Evolutionary conservation across 768 basidiomycete species (phyloP), one percentile per base, ranked within the genome.

Genomic region (Kwoniella pini): DNA sequence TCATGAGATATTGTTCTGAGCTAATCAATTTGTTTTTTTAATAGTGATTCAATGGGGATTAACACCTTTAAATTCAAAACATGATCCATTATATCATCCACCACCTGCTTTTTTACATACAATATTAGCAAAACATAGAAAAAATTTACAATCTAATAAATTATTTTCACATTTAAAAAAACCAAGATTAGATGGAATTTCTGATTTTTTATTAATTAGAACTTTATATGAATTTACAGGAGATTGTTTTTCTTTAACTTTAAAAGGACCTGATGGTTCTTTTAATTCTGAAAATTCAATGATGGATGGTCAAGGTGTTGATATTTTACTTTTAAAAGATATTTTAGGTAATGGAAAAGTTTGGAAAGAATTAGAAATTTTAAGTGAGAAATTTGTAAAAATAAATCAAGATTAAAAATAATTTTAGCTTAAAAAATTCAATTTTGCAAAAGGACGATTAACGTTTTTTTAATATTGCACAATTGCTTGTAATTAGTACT

Each of bases 121-220:
- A 27, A 80, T 80, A 63, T 69, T 80, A 27, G 74, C 78, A 31
- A 81, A 81, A 62, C 78, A 80, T 49, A 64, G 68, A 31, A 44
- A 56, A 10, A 48, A 63, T 40, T 60, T 76, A 0, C 72, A 76
- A 48, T 60, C 70, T 7, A 64, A 63, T 40, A 76, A 74, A 54
- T 65, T 76, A 10, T 76, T 71, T 62, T 69, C 72, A 0, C 75
- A 77, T 36, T 55, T 74, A 54, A 58, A 61, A 10, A 64, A 68
- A 39, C 72, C 75, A 4, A 45, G 70, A 17, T 51, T 72, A 19
- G 75, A 77, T 36, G 65, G 66, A 27, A 72, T 73, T 40, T 33
- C 51, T 12, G 75, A 77, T 28, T 69, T 71, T 5, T 28, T 63
- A 0, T 65, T 77, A 13, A 65, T 72, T 4, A 55, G 75, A 21